A percentile compares a stretch with the other conserved stretches of the same genome.
These are phyloP conservation scores for Mycosphaerella sp. DNA, from an alignment of 2,329 filamentous ascomycete genomes.

Conservation along the genomic window DNA sequence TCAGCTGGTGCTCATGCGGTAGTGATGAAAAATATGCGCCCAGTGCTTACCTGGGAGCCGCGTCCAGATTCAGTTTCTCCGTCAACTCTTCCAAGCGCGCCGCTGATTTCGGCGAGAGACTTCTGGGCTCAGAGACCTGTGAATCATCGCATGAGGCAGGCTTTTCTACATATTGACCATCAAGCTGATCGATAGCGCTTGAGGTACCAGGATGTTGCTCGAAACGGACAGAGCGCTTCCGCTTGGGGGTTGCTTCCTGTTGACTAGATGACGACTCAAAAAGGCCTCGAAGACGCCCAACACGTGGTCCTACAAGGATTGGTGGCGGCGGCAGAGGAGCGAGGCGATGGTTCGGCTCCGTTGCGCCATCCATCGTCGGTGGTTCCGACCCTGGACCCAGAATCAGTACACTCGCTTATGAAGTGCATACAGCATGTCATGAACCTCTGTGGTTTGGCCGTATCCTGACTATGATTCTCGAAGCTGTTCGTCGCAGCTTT, in stretches of 20 bases:
- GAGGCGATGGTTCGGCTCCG: conserved; percentile 21
- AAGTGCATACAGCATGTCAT: neutral
- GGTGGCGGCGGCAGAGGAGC: conserved; percentile 19
- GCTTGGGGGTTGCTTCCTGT: conserved; percentile 12
- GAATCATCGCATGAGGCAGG: neutral
- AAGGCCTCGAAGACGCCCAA: conserved; percentile 3
- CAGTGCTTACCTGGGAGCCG: conserved; percentile 2
- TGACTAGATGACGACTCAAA: conserved; percentile 14
- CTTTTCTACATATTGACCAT: conserved; percentile 15
- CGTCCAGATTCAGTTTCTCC: conserved; percentile 20
- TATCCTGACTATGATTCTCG: conserved; percentile 8
- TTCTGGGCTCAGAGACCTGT: neutral
- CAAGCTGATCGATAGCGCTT: conserved; percentile 16
- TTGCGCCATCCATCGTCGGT: conserved; percentile 17
- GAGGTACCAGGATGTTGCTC: conserved; percentile 2
- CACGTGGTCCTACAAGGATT: conserved; percentile 9
- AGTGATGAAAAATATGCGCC: neutral
- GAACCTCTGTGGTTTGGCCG: neutral
- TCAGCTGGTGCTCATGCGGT: neutral
- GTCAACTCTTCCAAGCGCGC: conserved; percentile 18
- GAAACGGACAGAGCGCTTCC: conserved; percentile 27
- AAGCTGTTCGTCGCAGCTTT: conserved; percentile 18
- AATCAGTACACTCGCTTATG: neutral
- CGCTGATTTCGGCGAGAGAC: conserved; percentile 1
- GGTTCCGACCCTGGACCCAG: neutral